phyloP scores from a whole-genome alignment of 1,284 basidiomycete genomes.

The Hortiboletus rubellus region DNA sequence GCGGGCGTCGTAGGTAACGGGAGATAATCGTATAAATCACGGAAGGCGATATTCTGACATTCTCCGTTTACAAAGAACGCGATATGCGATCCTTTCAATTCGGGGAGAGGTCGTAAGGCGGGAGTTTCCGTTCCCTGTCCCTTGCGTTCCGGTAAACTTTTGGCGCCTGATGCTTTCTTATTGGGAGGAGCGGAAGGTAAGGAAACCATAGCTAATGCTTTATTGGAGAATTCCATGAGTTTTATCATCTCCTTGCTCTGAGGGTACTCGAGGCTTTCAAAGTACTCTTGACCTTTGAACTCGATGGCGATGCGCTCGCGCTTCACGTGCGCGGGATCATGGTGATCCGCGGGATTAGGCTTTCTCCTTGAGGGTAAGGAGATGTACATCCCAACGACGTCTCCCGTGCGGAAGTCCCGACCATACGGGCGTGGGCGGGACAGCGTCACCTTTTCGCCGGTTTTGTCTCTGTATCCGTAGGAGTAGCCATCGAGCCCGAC shows the following conservation, averaged over 20 bases:
- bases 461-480: slow-evolving; percentile 89
- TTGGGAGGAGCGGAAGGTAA: slow-evolving; percentile 53
- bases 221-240: slow-evolving; percentile 72
- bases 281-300: slow-evolving; percentile 95
- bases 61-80: slow-evolving; percentile 94
- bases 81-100: slow-evolving; percentile 72
- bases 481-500: slow-evolving; percentile 93
- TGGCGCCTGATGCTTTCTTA: slow-evolving; percentile 68
- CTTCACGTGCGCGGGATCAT: slow-evolving; percentile 76
- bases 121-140: slow-evolving; percentile 29
- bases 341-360: slow-evolving; percentile 55
- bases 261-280: slow-evolving; percentile 91
- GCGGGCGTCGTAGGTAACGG: slow-evolving; percentile 71
- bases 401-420: slow-evolving; percentile 73
- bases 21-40: slow-evolving; percentile 88
- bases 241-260: slow-evolving; percentile 93
- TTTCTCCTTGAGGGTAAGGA: slow-evolving; percentile 72
- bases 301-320: slow-evolving; percentile 91
- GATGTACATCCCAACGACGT: slow-evolving; percentile 93
- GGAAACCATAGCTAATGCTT: slow-evolving; percentile 55
- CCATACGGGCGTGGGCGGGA: slow-evolving; percentile 83
- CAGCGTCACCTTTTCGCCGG: slow-evolving; percentile 87
- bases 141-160: slow-evolving; percentile 56
- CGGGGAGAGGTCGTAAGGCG: slow-evolving; percentile 67
- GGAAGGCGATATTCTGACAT: slow-evolving; percentile 83